Conservation (phyloP, 768 basidiomycete species). For the Lactarius hengduanensis region DNA sequence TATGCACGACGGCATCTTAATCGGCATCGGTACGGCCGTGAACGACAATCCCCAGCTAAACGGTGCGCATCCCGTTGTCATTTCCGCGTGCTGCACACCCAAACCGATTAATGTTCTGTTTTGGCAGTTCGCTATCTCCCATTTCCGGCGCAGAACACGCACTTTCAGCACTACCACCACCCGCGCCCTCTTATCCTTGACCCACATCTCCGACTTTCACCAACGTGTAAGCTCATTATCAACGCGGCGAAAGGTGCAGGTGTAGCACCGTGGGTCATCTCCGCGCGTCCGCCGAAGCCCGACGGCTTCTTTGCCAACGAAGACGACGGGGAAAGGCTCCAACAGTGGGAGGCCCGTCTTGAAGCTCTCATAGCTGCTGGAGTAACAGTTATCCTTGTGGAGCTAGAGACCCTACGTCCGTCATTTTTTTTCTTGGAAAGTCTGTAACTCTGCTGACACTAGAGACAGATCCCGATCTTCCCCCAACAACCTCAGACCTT, state of each 20-base stretch:
- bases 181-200: constrained; percentile 89
- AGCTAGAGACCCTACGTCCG: constrained; percentile 35
- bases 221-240: constrained; percentile 64
- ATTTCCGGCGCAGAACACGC: constrained; percentile 31
- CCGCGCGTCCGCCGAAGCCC: constrained; percentile 35
- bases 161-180: constrained; percentile 41
- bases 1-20: constrained; percentile 88
- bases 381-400: constrained; percentile 58
- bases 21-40: constrained; percentile 86
- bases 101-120: constrained; percentile 10
- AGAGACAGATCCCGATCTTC: constrained; percentile 17
- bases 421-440: constrained; percentile 33
- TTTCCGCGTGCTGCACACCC: constrained; percentile 7
- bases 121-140: constrained; percentile 56
- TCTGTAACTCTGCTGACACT: not conserved
- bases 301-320: constrained; percentile 31
- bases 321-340: constrained; percentile 22
- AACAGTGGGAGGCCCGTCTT: constrained; percentile 38
- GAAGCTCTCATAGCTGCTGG: constrained; percentile 59
- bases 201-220: constrained; percentile 60
- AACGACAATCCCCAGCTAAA: constrained; percentile 97
- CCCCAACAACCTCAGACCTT: constrained; percentile 38
- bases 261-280: constrained; percentile 72
- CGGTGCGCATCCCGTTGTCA: constrained; percentile 45
- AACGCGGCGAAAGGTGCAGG: constrained; percentile 63